Conservation (phyloP, 1,284 basidiomycete species). For the Cutaneotrichosporon sp. region DNA sequence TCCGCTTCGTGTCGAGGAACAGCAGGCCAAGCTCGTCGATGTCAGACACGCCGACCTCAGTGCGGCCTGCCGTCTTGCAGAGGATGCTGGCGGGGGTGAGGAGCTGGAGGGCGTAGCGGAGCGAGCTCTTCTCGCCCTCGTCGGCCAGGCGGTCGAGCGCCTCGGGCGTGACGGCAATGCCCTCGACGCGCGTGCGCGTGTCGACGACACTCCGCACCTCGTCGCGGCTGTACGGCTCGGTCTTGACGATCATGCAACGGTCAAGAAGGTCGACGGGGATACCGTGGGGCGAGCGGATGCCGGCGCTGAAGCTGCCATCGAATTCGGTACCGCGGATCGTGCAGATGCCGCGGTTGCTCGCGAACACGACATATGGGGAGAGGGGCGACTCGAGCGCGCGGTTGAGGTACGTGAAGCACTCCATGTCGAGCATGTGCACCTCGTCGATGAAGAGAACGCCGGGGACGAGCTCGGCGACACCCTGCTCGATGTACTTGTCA, state of each 20-base stretch:
- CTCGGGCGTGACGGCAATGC: conserved; percentile 71
- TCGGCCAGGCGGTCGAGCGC: conserved; percentile 79
- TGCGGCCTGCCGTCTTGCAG: conserved; percentile 71
- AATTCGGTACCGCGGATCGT: conserved; percentile 83
- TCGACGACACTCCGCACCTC: conserved; percentile 88
- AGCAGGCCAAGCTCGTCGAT: conserved; percentile 88
- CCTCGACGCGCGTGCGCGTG: conserved; percentile 82
- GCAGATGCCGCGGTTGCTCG: conserved; percentile 90
- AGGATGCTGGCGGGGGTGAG: conserved; percentile 92
- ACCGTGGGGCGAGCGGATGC: conserved; percentile 90
- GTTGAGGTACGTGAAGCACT: conserved; percentile 98
- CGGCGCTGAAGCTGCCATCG: conserved; percentile 58
- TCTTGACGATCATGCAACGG: conserved; percentile 96
- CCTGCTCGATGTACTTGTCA: conserved; percentile 95
- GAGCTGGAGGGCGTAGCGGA: conserved; percentile 92
- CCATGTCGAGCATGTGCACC: conserved; percentile 99
- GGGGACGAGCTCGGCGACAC: conserved; percentile 95
- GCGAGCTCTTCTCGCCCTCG: conserved; percentile 79
- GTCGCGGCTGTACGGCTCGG: conserved; percentile 76
- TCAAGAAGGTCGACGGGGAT: conserved; percentile 93
- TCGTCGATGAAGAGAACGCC: conserved; percentile 99
- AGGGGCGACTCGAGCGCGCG: conserved; percentile 92
- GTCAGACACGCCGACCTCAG: conserved; percentile 81
- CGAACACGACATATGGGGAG: conserved; percentile 95
- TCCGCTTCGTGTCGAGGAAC: conserved; percentile 85